These are phyloP conservation scores for Rasamsonia emersonii DNA, from an alignment of 2,329 filamentous ascomycete genomes.

Conservation along the genomic window DNA sequence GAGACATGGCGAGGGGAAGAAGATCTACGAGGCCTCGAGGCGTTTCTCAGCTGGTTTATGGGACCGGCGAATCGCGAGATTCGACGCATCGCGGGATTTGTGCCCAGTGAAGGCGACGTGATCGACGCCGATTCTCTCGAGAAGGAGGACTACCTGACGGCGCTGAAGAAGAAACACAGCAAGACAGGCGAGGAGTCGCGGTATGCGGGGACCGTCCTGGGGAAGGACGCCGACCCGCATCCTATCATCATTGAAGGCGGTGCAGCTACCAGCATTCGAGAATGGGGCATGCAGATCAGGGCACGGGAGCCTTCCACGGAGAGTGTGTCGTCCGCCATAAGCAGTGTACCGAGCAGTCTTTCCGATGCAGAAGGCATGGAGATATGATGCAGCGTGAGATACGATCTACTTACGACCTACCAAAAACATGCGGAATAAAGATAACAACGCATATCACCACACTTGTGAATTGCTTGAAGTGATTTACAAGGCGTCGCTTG, in stretches of 20 bases:
- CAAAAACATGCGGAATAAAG: neutral
- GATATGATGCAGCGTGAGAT: slow-evolving; percentile 15
- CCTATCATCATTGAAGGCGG: slow-evolving; percentile 74
- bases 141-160: slow-evolving; percentile 62
- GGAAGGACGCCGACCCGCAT: slow-evolving; percentile 61
- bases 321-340: slow-evolving; percentile 29
- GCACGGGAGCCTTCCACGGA: slow-evolving; percentile 22
- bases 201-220: slow-evolving; percentile 76
- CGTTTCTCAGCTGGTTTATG: slow-evolving; percentile 70
- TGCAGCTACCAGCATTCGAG: slow-evolving; percentile 51
- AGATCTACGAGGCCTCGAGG: slow-evolving; percentile 67
- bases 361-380: slow-evolving; percentile 31
- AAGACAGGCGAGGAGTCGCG: slow-evolving; percentile 81
- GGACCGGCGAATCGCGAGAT: slow-evolving; percentile 72
- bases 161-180: slow-evolving; percentile 84
- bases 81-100: slow-evolving; percentile 66
- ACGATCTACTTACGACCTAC: neutral
- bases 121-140: slow-evolving; percentile 44
- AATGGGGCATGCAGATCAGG: slow-evolving; percentile 47
- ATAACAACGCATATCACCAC: too few relatives aligned
- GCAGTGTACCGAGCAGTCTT: slow-evolving; percentile 31
- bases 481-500: too few relatives aligned
- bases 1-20: slow-evolving; percentile 64
- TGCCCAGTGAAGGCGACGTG: slow-evolving; percentile 47
- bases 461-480: too few relatives aligned